Percentiles rank a stretch among this genome's conserved stretches.
phyloP scores from a whole-genome alignment of 176 grass and related monocot genomes.

The Juncus effusus region DNA sequence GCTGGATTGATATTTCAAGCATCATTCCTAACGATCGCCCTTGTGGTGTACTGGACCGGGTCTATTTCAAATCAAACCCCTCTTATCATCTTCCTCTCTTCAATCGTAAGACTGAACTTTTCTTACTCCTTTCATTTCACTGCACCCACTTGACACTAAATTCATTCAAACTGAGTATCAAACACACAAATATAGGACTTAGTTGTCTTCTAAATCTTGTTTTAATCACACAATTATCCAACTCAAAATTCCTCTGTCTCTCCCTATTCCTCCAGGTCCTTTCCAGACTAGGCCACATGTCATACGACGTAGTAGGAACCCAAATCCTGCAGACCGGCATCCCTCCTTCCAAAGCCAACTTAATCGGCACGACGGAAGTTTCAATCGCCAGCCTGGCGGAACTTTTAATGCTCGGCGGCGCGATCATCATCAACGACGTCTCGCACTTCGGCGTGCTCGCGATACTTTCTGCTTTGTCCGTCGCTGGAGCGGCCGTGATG shows the following conservation, averaged over 20 bases:
- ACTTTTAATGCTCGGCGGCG: constrained; percentile 81
- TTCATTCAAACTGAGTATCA: too few species aligned
- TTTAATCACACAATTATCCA: too few species aligned
- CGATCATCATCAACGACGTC: constrained; percentile 82
- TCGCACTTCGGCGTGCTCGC: constrained; percentile 95
- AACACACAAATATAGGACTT: too few species aligned
- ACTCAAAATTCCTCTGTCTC: too few species aligned
- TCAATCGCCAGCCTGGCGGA: constrained; percentile 96
- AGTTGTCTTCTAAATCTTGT: too few species aligned
- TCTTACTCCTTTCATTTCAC: constrained; percentile 14
- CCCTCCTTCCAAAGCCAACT: constrained; percentile 80
- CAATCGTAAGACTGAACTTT: constrained; percentile 54
- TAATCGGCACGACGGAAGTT: constrained; percentile 85
- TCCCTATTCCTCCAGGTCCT: too few species aligned
- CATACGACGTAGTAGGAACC: constrained; percentile 91
- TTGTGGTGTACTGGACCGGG: constrained; percentile 74
- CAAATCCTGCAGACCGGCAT: constrained; percentile 96
- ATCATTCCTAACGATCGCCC: constrained; percentile 59
- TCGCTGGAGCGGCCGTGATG: constrained; percentile 66
- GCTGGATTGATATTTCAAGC: constrained; percentile 98
- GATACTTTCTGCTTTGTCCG: constrained; percentile 65
- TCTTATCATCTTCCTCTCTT: constrained; percentile 76
- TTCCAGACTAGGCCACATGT: constrained; percentile 91
- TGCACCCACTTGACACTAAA: too few species aligned
- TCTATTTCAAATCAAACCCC: constrained; percentile 53